Conservation (phyloP, 2,329 filamentous ascomycete species). For the Colletotrichum cereale region DNA sequence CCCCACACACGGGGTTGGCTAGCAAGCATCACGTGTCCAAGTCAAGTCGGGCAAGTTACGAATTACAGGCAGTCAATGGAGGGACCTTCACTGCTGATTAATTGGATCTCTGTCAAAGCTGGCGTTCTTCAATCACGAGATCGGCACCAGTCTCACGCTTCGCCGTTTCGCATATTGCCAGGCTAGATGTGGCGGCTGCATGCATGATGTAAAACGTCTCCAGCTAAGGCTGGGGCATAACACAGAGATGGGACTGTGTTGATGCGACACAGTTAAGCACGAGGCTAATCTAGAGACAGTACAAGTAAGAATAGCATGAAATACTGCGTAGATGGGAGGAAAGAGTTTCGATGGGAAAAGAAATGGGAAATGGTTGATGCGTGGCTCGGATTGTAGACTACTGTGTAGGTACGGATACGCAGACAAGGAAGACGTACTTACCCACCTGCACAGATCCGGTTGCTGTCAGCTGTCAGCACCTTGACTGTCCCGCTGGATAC, state of each 20-base stretch:
- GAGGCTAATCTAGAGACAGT: neutral
- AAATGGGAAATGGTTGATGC: neutral
- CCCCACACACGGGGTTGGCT: conserved; percentile 1
- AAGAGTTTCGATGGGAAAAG: neutral
- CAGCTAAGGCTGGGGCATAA: neutral
- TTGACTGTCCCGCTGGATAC: neutral
- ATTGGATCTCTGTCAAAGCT: neutral
- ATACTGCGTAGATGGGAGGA: neutral
- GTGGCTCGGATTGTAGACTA: neutral
- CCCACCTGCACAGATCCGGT: neutral
- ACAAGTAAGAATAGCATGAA: too few relatives aligned
- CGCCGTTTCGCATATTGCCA: neutral
- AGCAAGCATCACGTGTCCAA: conserved; percentile 34
- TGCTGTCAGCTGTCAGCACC: conserved; percentile 7
- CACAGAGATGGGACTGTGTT: neutral
- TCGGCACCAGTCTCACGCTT: neutral
- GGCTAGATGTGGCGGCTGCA: neutral
- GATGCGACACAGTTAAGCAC: neutral
- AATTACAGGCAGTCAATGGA: neutral
- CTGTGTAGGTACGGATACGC: too few relatives aligned
- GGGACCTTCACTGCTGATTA: neutral
- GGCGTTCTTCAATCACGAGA: neutral
- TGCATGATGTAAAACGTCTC: neutral
- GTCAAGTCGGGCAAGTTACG: conserved; percentile 4
- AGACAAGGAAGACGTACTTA: too few relatives aligned